Percentiles rank a stretch among this genome's conserved stretches.
These are phyloP conservation scores for Desmodesmus armatus DNA, from an alignment of 139 green algal species.

Conservation along the genomic window DNA sequence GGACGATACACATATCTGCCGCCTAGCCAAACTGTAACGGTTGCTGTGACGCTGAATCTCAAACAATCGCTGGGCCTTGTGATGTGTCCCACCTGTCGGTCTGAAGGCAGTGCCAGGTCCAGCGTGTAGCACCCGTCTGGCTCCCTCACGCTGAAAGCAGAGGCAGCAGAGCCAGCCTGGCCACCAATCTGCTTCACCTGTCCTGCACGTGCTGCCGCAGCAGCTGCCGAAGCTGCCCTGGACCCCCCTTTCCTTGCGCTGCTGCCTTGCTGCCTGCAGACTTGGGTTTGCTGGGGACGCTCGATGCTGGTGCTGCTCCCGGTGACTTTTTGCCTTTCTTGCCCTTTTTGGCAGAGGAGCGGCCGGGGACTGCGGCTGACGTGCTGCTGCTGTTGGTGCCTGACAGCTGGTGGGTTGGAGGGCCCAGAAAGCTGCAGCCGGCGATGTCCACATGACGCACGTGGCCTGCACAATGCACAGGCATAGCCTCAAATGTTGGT, in stretches of 20 bases:
- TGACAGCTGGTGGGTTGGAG: slow-evolving; percentile 4
- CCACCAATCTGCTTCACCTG: slow-evolving; percentile 15
- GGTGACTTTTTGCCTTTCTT: no score
- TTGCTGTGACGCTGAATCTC: no score
- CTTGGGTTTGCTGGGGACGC: neutral
- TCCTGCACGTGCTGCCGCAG: neutral
- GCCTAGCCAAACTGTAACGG: no score
- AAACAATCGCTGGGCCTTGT: no score
- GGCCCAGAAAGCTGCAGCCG: slow-evolving; percentile 35
- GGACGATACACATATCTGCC: no score
- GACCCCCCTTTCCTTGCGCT: neutral
- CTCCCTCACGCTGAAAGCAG: slow-evolving; percentile 54
- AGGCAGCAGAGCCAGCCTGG: slow-evolving; percentile 17
- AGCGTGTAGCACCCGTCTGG: slow-evolving; percentile 54
- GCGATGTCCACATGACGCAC: slow-evolving; percentile 39
- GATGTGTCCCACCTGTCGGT: slow-evolving; percentile 60
- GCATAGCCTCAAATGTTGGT: neutral
- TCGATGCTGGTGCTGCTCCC: no score
- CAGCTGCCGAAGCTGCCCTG: neutral
- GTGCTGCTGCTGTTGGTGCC: slow-evolving; percentile 8
- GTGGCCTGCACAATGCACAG: slow-evolving; percentile 17
- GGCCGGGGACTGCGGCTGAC: neutral
- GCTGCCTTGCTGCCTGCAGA: neutral
- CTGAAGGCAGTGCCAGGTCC: slow-evolving; percentile 47
- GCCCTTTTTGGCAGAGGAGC: no score